Evolutionary conservation across 176 grass and related monocot genomes (phyloP).

Genomic region (Carex scoparia): DNA sequence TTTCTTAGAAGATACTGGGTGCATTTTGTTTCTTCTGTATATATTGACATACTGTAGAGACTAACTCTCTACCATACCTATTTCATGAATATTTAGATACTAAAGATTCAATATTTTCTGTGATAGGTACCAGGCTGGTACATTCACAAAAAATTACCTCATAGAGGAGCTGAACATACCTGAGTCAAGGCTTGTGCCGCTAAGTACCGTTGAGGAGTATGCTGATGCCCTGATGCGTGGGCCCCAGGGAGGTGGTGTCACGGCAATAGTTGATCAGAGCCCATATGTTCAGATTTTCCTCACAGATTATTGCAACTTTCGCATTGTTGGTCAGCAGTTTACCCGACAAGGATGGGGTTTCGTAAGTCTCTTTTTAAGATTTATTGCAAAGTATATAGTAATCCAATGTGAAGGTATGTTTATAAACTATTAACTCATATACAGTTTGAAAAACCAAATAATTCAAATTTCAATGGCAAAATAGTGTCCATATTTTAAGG

Average conservation of each 20-base stretch:
- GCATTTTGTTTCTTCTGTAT: background rate
- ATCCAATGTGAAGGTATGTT: no score
- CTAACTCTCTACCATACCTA: background rate
- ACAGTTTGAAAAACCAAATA: background rate
- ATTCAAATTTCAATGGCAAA: background rate
- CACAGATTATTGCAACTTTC: conserved; percentile 65
- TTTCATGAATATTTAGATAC: background rate
- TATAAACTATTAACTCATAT: no score
- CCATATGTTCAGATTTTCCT: conserved; percentile 71
- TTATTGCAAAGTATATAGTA: no score
- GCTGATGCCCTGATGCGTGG: conserved; percentile 62
- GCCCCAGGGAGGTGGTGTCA: conserved; percentile 59
- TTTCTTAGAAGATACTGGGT: background rate
- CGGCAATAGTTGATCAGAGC: conserved; percentile 74
- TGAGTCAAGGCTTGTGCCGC: conserved; percentile 47
- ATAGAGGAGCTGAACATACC: conserved; percentile 55
- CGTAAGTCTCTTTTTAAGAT: conserved; percentile 40
- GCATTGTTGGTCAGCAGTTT: conserved; percentile 64
- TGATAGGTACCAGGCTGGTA: conserved; percentile 54
- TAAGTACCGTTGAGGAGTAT: conserved; percentile 62
- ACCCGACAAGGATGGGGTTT: conserved; percentile 92
- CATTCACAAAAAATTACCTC: conserved; percentile 75
- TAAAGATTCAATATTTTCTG: background rate
- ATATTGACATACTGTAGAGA: background rate
- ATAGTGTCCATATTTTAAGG: background rate